Conservation (phyloP, 78 protist genomes). For the Dictyostelium citrinum region DNA sequence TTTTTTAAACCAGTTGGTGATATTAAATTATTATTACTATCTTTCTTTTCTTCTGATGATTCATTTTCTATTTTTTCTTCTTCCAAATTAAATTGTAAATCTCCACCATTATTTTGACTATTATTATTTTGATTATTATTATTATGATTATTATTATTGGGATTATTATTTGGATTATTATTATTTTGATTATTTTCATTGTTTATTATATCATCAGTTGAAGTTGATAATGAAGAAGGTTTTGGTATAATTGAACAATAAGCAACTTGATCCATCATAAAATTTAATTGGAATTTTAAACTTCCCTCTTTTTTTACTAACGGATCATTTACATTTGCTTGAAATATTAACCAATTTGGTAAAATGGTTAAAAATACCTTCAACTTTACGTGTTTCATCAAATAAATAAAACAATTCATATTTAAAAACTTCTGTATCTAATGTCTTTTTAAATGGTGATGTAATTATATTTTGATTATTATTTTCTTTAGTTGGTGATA, state of each 20-base stretch:
- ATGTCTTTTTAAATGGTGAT: conserved; percentile 6
- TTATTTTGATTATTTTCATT: not conserved
- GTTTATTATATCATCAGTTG: not conserved
- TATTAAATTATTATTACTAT: not conserved
- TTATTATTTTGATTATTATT: not conserved
- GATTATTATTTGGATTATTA: not conserved
- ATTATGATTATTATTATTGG: not conserved
- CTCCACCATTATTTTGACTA: not conserved
- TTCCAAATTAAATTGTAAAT: conserved; percentile 53
- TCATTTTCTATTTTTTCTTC: not conserved
- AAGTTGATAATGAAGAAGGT: not conserved
- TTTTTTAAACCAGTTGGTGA: not conserved
- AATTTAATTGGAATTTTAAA: conserved; percentile 45
- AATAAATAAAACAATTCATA: conserved; percentile 28
- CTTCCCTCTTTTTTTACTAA: conserved; percentile 31
- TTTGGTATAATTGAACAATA: conserved; percentile 30
- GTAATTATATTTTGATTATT: not conserved
- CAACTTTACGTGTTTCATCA: conserved; percentile 1
- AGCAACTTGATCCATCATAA: conserved; percentile 27
- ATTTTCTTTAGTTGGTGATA: not conserved
- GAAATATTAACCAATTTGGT: conserved; percentile 68
- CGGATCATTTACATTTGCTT: conserved; percentile 33
- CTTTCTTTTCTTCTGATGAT: not conserved
- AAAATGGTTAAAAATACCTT: conserved; percentile 27
- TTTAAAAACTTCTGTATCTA: conserved; percentile 5